Evolutionary conservation across 495 filamentous ascomycete species (phyloP), one percentile per base, ranked within the genome.

Genomic region (Lasiosphaeriaceae sp.): DNA sequence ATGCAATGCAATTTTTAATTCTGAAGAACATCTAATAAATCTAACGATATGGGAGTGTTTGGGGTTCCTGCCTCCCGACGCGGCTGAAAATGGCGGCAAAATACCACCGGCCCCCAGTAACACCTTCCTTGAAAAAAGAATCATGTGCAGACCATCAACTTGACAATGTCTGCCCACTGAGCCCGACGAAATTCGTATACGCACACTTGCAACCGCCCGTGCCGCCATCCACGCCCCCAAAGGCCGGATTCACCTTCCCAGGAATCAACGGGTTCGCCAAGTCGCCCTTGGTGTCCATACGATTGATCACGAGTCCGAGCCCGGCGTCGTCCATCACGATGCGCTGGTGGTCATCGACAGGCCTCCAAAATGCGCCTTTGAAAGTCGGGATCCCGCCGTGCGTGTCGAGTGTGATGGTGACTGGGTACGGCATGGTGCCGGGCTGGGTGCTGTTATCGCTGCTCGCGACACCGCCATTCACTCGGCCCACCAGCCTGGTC

Each of bases 391-490:
- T 66, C 0, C 90, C 89, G 31, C 91, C 91, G 55, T 94, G 89
- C 31, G 90, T 84, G 69, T 97, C 93, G 11, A 88, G 59, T 1
- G 87, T 88, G 19, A 97, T 77, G 0, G 88, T 94, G 0, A 96
- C 78, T 0, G 90, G 90, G 65, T 93, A 96, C 0, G 92, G 92
- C 68, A 96, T 92, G 3, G 85, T 85, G 3, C 89, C 89, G 0
- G 90, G 89, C 21, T 76, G 78, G 11, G 64, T 65, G 47, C 55
- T 26, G 47, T 68, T 57, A 48, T 50, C 52, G 41, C 63, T 58
- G 11, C 55, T 12, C 6, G 22, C 46, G 16, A 50, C 53, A n/a
- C 58, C 61, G 35, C 37, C 54, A 16, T 59, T 45, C 6, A 52
- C 44, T n/a, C 57, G 26, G 26, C 26, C 59, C 8, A 81, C 57